Percentiles rank a stretch among this genome's conserved stretches.
Conservation (phyloP, 371 early-diverging fungal genomes). For the Apophysomyces variabilis region DNA sequence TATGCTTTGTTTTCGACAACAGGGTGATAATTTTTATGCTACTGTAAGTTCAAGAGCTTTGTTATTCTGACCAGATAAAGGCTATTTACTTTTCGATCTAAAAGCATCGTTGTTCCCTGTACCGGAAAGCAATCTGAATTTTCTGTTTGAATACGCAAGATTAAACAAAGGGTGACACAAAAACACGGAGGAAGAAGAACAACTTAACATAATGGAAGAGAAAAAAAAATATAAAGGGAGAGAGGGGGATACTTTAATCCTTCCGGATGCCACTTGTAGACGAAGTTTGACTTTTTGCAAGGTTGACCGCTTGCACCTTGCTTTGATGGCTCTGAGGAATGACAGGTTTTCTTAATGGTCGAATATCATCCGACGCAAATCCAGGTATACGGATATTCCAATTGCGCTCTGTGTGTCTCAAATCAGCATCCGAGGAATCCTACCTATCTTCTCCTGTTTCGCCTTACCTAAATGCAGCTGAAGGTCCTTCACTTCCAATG, state of each 20-base stretch:
- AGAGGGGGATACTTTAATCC: background rate
- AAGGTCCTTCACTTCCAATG: conserved; percentile 89
- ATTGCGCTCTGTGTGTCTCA: conserved; percentile 71
- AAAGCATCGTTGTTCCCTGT: no score
- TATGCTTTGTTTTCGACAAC: no score
- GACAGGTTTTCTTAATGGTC: conserved; percentile 73
- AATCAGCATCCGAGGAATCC: background rate
- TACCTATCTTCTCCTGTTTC: background rate
- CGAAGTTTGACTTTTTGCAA: conserved; percentile 48
- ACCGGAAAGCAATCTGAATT: no score
- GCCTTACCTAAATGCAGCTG: conserved; percentile 85
- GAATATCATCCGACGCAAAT: conserved; percentile 82
- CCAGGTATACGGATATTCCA: conserved; percentile 96
- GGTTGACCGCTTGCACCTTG: conserved; percentile 70
- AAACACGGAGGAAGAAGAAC: no score
- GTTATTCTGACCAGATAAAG: no score
- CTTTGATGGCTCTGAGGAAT: conserved; percentile 69
- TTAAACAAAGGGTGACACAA: no score
- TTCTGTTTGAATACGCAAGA: no score
- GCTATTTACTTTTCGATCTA: no score
- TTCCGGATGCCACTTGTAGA: conserved; percentile 8
- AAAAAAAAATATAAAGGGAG: no score
- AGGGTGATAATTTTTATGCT: no score
- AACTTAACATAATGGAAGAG: no score
- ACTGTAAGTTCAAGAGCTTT: no score